phyloP scores from a whole-genome alignment of 495 filamentous ascomycete species.

The Glutinoglossum americanum region DNA sequence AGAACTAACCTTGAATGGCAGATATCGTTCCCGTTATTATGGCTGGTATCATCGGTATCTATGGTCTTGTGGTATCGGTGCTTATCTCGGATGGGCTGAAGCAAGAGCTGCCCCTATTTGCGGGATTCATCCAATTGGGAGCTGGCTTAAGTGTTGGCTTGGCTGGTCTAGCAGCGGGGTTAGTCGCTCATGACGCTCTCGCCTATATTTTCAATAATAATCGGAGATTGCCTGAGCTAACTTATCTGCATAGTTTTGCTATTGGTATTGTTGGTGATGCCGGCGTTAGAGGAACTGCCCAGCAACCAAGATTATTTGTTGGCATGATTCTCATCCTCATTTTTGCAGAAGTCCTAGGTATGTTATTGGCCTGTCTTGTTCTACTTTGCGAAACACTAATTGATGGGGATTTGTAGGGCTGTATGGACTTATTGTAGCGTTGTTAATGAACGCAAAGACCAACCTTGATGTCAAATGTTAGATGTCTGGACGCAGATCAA shows the following conservation, averaged over 20 bases:
- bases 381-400: background rate
- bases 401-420: slow-evolving; percentile 35
- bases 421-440: slow-evolving; percentile 92
- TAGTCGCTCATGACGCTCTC: slow-evolving; percentile 12
- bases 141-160: slow-evolving; percentile 93
- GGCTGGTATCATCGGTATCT: slow-evolving; percentile 99
- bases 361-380: slow-evolving; percentile 13
- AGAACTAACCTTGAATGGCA: slow-evolving; percentile 15
- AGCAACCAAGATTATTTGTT: slow-evolving; percentile 93
- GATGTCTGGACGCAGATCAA: background rate
- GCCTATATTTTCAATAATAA: background rate
- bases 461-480: slow-evolving; percentile 25
- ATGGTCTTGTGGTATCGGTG: slow-evolving; percentile 96
- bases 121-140: slow-evolving; percentile 91
- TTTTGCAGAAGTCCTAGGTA: slow-evolving; percentile 99
- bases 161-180: slow-evolving; percentile 89
- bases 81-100: slow-evolving; percentile 80
- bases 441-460: slow-evolving; percentile 92
- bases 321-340: slow-evolving; percentile 99
- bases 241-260: slow-evolving; percentile 40
- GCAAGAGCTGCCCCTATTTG: slow-evolving; percentile 72
- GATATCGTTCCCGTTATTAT: slow-evolving; percentile 99
- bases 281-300: slow-evolving; percentile 93
- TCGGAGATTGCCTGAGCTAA: background rate
- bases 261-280: slow-evolving; percentile 99